Evolutionary conservation across 345 rosid genomes (phyloP), one percentile per base, ranked within the genome.

Genomic region (Syzygium grande): DNA sequence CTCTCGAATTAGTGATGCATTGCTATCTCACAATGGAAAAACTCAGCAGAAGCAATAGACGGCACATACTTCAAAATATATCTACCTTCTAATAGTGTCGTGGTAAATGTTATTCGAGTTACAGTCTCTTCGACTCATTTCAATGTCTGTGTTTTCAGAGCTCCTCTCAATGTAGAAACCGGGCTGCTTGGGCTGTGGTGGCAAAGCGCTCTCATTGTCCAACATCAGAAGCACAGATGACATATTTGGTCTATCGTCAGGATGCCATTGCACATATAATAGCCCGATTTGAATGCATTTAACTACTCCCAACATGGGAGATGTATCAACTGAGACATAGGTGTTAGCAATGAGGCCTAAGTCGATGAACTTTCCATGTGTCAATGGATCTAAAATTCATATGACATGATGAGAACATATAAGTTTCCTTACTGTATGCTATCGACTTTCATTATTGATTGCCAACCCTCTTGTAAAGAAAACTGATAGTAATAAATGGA

Each of bases 211-310:
- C 54, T 84, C 52, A 52, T 43, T n/a, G 38, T 49, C 55, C 85
- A 84, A 46, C 85, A 84, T 84, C n/a, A 54, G 65, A 9, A 85
- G 43, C 51, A 85, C 68, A 22, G 51, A 30, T 14, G 68, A 30
- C 59, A 91, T 92, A 46, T 86, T 89, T 0, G 92, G 94, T 87
- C 95, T 91, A 41, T 91, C 93, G 17, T 79, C 86, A 52, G 93
- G 88, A 59, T 52, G 87, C 68, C 87, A 86, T 88, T 92, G 93
- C 46, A 93, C 94, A 41, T 94, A 92, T 22, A 93, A 79, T 41
- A 93, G 86, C 13, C 92, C 95, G 27, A 92, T 55, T 52, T 92
- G 92, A n/a, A 90, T 87, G 63, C 92, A 92, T 29, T 88, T 90
- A 30, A 49, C 21, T 38, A 89, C 91, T 85, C 6, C 43, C 6